Evolutionary conservation across 2,329 filamentous ascomycete species (phyloP), one percentile per base, ranked within the genome.

Genomic region (Clonostachys rosea): DNA sequence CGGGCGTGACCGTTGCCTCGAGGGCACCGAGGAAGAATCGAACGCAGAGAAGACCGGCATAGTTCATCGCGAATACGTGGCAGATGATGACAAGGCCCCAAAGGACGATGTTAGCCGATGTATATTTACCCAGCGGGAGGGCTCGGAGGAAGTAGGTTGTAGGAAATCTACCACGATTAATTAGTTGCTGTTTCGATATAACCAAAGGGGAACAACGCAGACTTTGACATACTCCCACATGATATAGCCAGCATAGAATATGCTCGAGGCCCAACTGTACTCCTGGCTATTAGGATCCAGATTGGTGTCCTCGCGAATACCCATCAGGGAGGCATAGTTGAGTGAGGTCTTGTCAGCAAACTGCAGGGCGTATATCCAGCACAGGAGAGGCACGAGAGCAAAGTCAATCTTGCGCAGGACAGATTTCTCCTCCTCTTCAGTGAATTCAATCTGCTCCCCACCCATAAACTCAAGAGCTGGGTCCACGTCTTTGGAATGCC

Each of bases 1-100:
- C 52, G 3, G 58, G 58, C 1, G 54, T 54, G 10, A 59, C 54
- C 16, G 52, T 57, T 9, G 56, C 55, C 36, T 61, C 58, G 10
- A 61, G 49, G 6, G 52, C 50, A 16, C 56, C 57, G 10, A 59
- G 52, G 34, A 60, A 52, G 46, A 54, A 53, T 4, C 57, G 54
- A 12, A 55, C 49, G 14, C 46, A 45, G 7, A 54, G 39, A 30
- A 58, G 51, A 3, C 56, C 57, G 13, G 54, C 53, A 45, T 51
- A 60, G 35, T 51, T 56, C 40, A 42, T 43, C 30, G 47, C 50
- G 14, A 52, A 50, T 13, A 52, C 51, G 44, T 58, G 55, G 37
- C 53, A 55, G 5, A 50, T 47, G 6, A 61, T 53, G 3, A 59
- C 56, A 4, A 59, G 52, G 1, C 71, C 71, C 72, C 73, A 75